Percentiles rank a stretch among this genome's conserved stretches.
phyloP scores from a whole-genome alignment of 192 early-diverging fungal genomes.

The Coemansia nantahalensis region DNA sequence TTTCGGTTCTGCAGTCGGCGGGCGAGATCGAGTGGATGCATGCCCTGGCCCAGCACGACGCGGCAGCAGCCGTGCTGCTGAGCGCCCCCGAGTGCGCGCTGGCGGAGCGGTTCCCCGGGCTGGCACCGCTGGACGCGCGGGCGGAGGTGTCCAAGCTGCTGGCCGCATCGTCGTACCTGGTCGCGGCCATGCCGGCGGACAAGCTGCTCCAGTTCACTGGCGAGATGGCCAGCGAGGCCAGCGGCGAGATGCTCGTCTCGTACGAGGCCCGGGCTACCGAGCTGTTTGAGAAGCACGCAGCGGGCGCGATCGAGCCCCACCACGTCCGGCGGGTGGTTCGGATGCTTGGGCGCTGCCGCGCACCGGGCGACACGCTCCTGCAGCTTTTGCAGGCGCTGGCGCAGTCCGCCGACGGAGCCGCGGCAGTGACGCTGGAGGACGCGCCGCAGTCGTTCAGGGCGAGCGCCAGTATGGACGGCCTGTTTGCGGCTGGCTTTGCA shows the following conservation, averaged over 20 bases:
- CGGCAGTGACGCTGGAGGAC: constrained; percentile 1
- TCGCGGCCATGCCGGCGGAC: constrained; percentile 8
- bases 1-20: constrained; percentile 24
- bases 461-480: constrained; percentile 47
- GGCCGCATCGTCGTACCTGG: constrained; percentile 23
- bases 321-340: constrained; percentile 15
- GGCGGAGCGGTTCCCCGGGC: constrained; percentile 11
- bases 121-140: constrained; percentile 25
- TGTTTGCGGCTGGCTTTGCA: constrained; percentile 33
- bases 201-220: constrained; percentile 13
- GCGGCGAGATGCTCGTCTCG: constrained; percentile 44
- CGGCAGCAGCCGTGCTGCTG: constrained; percentile 33
- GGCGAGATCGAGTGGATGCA: constrained; percentile 39
- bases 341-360: constrained; percentile 23
- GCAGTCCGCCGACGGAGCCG: constrained; percentile 7
- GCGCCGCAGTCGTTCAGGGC: constrained; percentile 23
- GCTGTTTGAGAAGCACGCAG: constrained; percentile 35
- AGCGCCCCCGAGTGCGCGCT: constrained; percentile 16
- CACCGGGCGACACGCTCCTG: constrained; percentile 21
- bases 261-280: constrained; percentile 33
- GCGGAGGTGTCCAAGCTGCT: constrained; percentile 22
- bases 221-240: constrained; percentile 33
- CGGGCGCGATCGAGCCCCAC: constrained; percentile 5
- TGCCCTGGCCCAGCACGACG: constrained; percentile 16
- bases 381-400: constrained; percentile 22